phyloP scores from a whole-genome alignment of 179 eudicot species.

The Pouteria campechiana region DNA sequence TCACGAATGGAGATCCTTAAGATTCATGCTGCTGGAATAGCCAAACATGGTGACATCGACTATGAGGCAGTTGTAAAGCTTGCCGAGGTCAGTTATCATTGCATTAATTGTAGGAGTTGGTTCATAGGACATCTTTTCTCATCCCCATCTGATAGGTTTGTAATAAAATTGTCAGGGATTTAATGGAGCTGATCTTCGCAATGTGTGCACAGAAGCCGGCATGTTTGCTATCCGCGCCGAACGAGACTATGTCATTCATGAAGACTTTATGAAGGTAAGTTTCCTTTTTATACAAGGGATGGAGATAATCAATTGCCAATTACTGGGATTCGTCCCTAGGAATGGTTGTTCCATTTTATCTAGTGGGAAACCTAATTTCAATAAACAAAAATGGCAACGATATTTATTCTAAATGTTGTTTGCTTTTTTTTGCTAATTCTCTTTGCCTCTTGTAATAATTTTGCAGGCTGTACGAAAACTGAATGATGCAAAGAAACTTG shows the following conservation, averaged over 20 bases:
- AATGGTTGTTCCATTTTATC: too few relatives aligned
- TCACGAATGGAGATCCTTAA: slow-evolving; percentile 91
- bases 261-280: slow-evolving; percentile 93
- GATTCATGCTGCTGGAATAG: slow-evolving; percentile 97
- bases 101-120: not conserved
- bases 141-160: too few relatives aligned
- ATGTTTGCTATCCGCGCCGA: slow-evolving; percentile 91
- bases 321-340: too few relatives aligned
- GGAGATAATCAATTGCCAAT: too few relatives aligned
- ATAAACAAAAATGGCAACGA: too few relatives aligned
- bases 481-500: slow-evolving; percentile 72
- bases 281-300: too few relatives aligned
- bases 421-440: too few relatives aligned
- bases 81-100: slow-evolving; percentile 59
- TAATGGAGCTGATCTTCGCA: slow-evolving; percentile 90
- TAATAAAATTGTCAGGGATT: slow-evolving; percentile 81
- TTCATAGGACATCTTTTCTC: too few relatives aligned
- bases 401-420: too few relatives aligned
- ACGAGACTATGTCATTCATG: slow-evolving; percentile 92
- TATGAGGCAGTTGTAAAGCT: slow-evolving; percentile 95
- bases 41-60: slow-evolving; percentile 99
- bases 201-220: slow-evolving; percentile 91
- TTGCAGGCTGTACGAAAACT: slow-evolving; percentile 63
- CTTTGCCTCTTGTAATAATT: too few relatives aligned
- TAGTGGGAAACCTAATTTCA: too few relatives aligned